Percentiles rank a stretch among this genome's conserved stretches.
These are phyloP conservation scores for Batrachochytrium dendrobatidis DNA, from an alignment of 371 early-diverging fungal species.

Conservation along the genomic window DNA sequence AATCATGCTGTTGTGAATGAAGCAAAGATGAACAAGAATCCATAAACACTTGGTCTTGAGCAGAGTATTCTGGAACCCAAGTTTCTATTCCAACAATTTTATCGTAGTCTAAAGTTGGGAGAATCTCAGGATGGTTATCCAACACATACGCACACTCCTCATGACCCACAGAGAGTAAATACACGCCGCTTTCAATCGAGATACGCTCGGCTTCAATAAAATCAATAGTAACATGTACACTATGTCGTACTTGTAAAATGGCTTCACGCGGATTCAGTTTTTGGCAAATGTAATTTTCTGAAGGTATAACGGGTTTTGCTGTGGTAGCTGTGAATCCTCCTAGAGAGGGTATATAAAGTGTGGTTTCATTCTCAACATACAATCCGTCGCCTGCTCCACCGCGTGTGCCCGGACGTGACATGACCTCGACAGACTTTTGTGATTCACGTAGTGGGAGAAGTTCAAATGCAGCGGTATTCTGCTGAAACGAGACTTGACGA, in stretches of 20 bases:
- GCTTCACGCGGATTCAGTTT: slow-evolving; percentile 4
- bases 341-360: slow-evolving; percentile 21
- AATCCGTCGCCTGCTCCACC: slow-evolving; percentile 41
- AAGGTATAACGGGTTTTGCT: slow-evolving; percentile 10
- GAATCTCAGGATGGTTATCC: slow-evolving; percentile 26
- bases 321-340: slow-evolving; percentile 29
- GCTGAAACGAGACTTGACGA: background rate
- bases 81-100: slow-evolving; percentile 35
- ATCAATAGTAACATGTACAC: slow-evolving; percentile 34
- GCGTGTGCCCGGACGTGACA: slow-evolving; percentile 15
- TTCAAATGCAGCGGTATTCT: background rate
- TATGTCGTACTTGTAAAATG: slow-evolving; percentile 32
- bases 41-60: slow-evolving; percentile 10
- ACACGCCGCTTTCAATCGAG: slow-evolving; percentile 31
- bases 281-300: slow-evolving; percentile 16
- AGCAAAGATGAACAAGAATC: too few relatives aligned
- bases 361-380: slow-evolving; percentile 27
- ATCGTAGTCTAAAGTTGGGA: slow-evolving; percentile 39
- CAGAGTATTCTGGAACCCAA: slow-evolving; percentile 37
- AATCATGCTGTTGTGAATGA: too few relatives aligned
- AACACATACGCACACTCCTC: slow-evolving; percentile 26
- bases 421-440: slow-evolving; percentile 8
- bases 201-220: slow-evolving; percentile 25
- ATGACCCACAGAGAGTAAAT: slow-evolving; percentile 26
- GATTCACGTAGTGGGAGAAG: background rate